Evolutionary conservation across 805 yeast genomes (phyloP).

Genomic region (Candida takata): DNA sequence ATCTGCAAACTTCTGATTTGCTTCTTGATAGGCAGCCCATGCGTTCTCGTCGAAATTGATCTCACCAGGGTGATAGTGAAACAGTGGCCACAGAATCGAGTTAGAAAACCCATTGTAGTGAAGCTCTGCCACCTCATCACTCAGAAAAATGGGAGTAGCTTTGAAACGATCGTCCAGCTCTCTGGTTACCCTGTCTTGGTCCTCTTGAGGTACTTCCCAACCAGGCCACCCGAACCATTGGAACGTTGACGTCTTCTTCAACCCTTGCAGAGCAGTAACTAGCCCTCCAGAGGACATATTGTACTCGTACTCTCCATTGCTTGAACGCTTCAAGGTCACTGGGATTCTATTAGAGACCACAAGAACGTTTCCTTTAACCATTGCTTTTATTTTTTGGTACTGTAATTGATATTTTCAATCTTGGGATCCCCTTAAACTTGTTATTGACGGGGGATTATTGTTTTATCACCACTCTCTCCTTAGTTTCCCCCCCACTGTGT

Average conservation of each 20-base stretch:
- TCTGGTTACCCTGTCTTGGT: slow-evolving; percentile 56
- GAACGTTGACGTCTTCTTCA: slow-evolving; percentile 73
- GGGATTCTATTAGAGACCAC: slow-evolving; percentile 95
- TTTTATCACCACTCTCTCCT: too few relatives aligned
- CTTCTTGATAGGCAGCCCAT: slow-evolving; percentile 96
- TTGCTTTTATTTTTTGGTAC: background rate
- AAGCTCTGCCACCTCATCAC: slow-evolving; percentile 87
- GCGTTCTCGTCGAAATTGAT: slow-evolving; percentile 96
- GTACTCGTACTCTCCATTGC: slow-evolving; percentile 65
- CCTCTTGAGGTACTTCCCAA: slow-evolving; percentile 73
- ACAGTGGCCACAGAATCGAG: slow-evolving; percentile 94
- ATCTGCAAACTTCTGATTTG: slow-evolving; percentile 75
- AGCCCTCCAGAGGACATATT: slow-evolving; percentile 96
- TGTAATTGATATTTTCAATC: too few relatives aligned
- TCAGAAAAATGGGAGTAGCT: slow-evolving; percentile 83
- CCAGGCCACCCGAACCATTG: slow-evolving; percentile 99
- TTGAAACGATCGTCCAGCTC: slow-evolving; percentile 74
- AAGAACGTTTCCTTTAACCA: slow-evolving; percentile 47
- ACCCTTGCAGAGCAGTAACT: slow-evolving; percentile 91
- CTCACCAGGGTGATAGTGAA: slow-evolving; percentile 98
- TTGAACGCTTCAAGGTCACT: slow-evolving; percentile 71
- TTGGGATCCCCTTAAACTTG: too few relatives aligned
- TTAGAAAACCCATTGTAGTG: slow-evolving; percentile 96
- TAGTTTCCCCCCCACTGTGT: too few relatives aligned
- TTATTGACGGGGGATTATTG: too few relatives aligned